phyloP scores from a whole-genome alignment of 805 yeast genomes.

The Cyberlindnera mississippiensis region DNA sequence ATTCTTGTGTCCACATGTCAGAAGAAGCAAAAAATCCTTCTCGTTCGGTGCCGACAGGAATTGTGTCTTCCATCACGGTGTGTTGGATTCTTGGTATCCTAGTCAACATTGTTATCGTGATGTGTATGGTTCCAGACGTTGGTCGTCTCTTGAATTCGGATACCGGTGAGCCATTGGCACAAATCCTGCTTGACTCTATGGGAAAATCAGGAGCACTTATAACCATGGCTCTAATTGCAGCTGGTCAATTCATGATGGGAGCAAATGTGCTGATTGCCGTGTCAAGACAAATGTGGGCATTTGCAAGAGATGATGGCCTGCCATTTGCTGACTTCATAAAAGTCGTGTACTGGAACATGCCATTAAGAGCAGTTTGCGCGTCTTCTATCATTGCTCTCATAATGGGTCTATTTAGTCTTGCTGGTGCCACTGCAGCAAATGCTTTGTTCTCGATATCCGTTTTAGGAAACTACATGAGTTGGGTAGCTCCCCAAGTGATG shows the following conservation, averaged over 20 bases:
- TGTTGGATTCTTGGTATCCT: slow-evolving; percentile 59
- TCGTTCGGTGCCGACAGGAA: slow-evolving; percentile 62
- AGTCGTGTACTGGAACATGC: slow-evolving; percentile 52
- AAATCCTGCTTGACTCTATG: slow-evolving; percentile 55
- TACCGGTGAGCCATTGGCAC: slow-evolving; percentile 64
- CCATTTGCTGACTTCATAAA: slow-evolving; percentile 57
- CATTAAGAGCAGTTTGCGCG: slow-evolving; percentile 55
- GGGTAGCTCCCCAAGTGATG: slow-evolving; percentile 38
- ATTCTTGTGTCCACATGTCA: slow-evolving; percentile 67
- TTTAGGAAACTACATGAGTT: slow-evolving; percentile 40
- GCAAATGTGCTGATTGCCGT: slow-evolving; percentile 55
- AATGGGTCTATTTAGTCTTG: slow-evolving; percentile 37
- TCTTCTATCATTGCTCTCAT: slow-evolving; percentile 35
- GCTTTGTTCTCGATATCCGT: slow-evolving; percentile 42
- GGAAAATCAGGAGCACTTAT: slow-evolving; percentile 66
- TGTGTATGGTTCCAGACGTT: slow-evolving; percentile 48
- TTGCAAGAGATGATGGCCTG: slow-evolving; percentile 71
- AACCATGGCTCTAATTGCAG: slow-evolving; percentile 52
- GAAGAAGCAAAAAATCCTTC: slow-evolving; percentile 67
- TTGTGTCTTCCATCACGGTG: slow-evolving; percentile 50
- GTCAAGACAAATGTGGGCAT: slow-evolving; percentile 70
- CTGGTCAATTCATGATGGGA: slow-evolving; percentile 66
- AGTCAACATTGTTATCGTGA: slow-evolving; percentile 49
- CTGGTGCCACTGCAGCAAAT: slow-evolving; percentile 39
- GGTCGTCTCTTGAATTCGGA: slow-evolving; percentile 38